phyloP scores from a whole-genome alignment of 164 flowering plant genomes.

The Dillenia turbinata region DNA sequence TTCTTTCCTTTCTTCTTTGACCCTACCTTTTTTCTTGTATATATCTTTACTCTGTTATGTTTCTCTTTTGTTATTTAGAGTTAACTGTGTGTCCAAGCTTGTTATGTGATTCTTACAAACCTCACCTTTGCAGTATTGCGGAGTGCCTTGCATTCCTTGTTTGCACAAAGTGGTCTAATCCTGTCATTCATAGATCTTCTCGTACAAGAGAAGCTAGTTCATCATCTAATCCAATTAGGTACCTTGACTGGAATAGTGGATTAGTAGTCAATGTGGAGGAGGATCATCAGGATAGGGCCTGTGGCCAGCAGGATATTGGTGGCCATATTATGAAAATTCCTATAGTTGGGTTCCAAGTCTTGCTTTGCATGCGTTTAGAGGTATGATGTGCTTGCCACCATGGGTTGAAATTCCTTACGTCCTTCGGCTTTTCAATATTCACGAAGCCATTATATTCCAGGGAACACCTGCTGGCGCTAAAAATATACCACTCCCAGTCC shows the following conservation, averaged over 20 bases:
- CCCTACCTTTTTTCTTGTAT: too few relatives aligned
- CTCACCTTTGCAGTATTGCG: constrained; percentile 54
- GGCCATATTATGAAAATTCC: constrained; percentile 95
- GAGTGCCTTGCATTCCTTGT: constrained; percentile 94
- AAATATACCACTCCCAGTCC: constrained; percentile 43
- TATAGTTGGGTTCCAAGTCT: constrained; percentile 62
- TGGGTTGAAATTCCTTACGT: too few relatives aligned
- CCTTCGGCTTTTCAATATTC: constrained; percentile 1
- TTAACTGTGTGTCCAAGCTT: too few relatives aligned
- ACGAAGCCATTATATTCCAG: constrained; percentile 32
- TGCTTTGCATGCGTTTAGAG: constrained; percentile 89
- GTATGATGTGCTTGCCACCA: constrained; percentile 25
- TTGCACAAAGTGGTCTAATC: constrained; percentile 94
- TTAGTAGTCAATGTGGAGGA: constrained; percentile 55
- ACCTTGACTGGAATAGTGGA: constrained; percentile 74
- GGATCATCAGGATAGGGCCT: constrained; percentile 45
- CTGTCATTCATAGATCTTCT: constrained; percentile 64
- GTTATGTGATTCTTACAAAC: too few relatives aligned
- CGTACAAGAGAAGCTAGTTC: constrained; percentile 41
- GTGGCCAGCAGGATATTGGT: constrained; percentile 74
- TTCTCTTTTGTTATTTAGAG: background rate
- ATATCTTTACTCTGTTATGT: too few relatives aligned
- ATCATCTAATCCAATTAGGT: constrained; percentile 48
- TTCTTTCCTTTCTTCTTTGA: too few relatives aligned
- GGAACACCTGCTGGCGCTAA: constrained; percentile 71